phyloP scores from a whole-genome alignment of 768 basidiomycete genomes.

The Russula vinacea region DNA sequence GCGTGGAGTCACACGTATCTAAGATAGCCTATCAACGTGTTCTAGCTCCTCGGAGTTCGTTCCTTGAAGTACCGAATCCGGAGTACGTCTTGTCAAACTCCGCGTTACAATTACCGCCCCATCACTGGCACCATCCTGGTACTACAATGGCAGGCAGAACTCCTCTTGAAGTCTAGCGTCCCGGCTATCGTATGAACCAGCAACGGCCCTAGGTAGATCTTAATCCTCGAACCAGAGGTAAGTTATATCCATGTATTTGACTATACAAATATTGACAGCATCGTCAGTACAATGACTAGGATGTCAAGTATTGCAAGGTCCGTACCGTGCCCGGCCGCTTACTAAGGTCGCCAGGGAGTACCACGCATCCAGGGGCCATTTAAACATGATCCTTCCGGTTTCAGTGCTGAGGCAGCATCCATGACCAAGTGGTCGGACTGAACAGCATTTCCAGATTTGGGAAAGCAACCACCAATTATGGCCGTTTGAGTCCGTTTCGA shows the following conservation, averaged over 20 bases:
- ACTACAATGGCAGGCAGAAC: too few relatives aligned
- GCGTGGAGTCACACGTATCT: too few relatives aligned
- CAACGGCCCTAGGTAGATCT: too few relatives aligned
- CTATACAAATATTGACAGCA: neutral
- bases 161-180: too few relatives aligned
- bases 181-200: too few relatives aligned
- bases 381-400: constrained; percentile 14
- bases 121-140: too few relatives aligned
- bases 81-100: neutral
- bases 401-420: neutral
- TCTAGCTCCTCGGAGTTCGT: too few relatives aligned
- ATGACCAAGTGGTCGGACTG: constrained; percentile 19
- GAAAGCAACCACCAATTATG: neutral
- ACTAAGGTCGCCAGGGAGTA: neutral
- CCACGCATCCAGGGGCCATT: too few relatives aligned
- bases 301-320: neutral
- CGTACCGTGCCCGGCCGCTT: neutral
- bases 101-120: too few relatives aligned
- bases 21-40: neutral
- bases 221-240: neutral
- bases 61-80: too few relatives aligned
- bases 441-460: constrained; percentile 2
- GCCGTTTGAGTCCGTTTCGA: neutral
- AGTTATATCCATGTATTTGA: neutral
- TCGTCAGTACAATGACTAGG: neutral